Evolutionary conservation across 1,139 yeast genomes (phyloP), one percentile per base, ranked within the genome.

Genomic region (Sugiyamaella pinicola): DNA sequence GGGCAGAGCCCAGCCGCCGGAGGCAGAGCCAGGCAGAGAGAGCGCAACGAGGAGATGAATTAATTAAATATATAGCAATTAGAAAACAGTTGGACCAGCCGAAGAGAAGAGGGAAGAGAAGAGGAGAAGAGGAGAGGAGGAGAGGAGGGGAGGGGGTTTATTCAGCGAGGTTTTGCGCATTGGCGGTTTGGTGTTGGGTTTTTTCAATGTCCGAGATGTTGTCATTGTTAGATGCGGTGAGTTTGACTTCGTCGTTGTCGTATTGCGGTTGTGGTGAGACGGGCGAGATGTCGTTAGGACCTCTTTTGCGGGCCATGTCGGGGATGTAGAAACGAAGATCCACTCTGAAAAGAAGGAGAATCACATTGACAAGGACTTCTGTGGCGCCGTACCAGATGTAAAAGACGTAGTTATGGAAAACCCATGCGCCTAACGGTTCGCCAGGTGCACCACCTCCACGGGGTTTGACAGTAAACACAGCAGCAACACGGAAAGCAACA

Each of bases 271-370:
- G 31, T 9, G 31, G 31, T n/a, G 31, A 26, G 4, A 7, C 4
- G 31, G n/a, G 8, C 18, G 37, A 7, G n/a, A n/a, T 29, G 21
- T 52, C 55, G 26, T 26, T 29, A 19, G 55, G 29, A 24, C 54
- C 51, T 33, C 54, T 49, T 35, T 39, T 39, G 21, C 47, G 46
- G 42, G 59, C 58, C 56, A 52, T 53, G 47, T 85, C 93, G 21
- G 93, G 93, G 68, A 88, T 82, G 75, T 86, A 86, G 71, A 86
- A 86, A 65, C 95, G 76, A 62, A 86, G 75, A 66, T 86, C 95
- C 48, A 84, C 80, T 65, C 95, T 75, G 40, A 83, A 82, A 26
- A 82, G 67, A 43, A 86, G 68, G 67, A 82, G 83, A 43, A 83
- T 54, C 5, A 81, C 57, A 54, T 82, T 76, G 54, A 84, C 79